These are phyloP conservation scores for Hemileccinum impolitum DNA, from an alignment of 768 basidiomycete genomes.

Conservation along the genomic window DNA sequence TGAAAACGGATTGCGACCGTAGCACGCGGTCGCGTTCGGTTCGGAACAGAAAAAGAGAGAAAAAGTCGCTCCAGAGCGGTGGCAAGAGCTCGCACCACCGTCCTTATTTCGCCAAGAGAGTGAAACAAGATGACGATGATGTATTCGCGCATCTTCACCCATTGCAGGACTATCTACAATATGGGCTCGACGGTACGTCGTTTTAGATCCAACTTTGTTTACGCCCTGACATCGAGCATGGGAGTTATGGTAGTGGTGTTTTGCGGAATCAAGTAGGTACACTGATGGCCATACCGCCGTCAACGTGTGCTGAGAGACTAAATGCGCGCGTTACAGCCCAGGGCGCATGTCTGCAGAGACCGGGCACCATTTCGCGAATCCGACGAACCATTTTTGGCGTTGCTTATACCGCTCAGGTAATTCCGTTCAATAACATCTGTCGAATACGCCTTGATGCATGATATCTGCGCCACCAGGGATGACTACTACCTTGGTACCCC, in stretches of 20 bases:
- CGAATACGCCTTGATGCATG: background rate
- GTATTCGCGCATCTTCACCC: constrained; percentile 48
- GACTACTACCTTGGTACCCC: constrained; percentile 47
- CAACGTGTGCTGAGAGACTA: background rate
- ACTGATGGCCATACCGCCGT: background rate
- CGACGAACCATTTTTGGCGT: constrained; percentile 80
- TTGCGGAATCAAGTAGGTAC: constrained; percentile 77
- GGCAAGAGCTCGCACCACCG: background rate
- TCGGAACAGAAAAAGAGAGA: background rate
- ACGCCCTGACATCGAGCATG: background rate
- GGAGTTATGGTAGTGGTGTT: constrained; percentile 57
- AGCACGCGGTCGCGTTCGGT: background rate
- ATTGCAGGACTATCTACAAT: constrained; percentile 50
- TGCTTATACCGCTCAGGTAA: constrained; percentile 66
- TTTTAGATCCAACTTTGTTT: background rate
- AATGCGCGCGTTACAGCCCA: constrained; percentile 41
- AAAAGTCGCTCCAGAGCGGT: background rate
- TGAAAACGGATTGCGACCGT: background rate
- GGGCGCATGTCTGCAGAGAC: constrained; percentile 62
- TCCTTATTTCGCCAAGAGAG: constrained; percentile 20
- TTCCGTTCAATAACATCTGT: too few relatives aligned
- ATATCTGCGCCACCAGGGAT: constrained; percentile 41
- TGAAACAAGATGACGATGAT: constrained; percentile 47
- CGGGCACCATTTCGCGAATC: constrained; percentile 79
- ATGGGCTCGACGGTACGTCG: constrained; percentile 54